phyloP scores from a whole-genome alignment of 106 monocot species.

The Phalaenopsis equestris region DNA sequence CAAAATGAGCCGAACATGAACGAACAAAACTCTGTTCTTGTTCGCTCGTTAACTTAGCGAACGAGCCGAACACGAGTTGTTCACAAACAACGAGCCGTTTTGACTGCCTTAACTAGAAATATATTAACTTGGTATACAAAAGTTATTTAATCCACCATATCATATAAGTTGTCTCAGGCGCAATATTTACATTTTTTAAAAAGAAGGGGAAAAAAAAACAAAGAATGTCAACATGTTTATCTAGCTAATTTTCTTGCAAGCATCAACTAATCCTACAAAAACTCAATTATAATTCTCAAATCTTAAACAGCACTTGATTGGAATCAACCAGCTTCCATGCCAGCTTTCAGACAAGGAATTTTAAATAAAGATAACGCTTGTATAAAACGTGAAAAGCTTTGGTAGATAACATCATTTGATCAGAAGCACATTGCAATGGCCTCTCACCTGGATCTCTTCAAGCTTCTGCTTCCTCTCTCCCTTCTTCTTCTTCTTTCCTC shows the following conservation, averaged over 20 bases:
- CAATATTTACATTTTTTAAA: not conserved
- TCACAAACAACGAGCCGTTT: too few species aligned
- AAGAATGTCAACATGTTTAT: not conserved
- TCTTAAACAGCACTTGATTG: not conserved
- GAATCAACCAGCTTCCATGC: not conserved
- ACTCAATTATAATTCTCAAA: not conserved
- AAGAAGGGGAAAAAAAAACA: not conserved
- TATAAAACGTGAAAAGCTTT: not conserved
- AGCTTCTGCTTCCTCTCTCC: slow-evolving; percentile 6
- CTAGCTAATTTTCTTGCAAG: not conserved
- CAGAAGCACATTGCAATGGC: slow-evolving; percentile 1
- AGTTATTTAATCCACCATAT: too few species aligned
- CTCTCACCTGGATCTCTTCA: slow-evolving; percentile 9
- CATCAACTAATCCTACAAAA: not conserved
- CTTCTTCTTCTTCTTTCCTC: not conserved
- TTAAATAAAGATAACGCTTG: not conserved
- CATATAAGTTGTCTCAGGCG: too few species aligned
- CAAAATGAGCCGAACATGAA: too few species aligned
- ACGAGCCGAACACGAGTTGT: too few species aligned
- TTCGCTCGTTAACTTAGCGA: too few species aligned
- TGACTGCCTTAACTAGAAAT: too few species aligned
- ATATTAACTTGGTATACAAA: too few species aligned
- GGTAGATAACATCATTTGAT: too few species aligned
- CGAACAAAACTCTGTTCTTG: too few species aligned
- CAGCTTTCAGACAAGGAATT: not conserved